These are phyloP conservation scores for Penicillium turbatum DNA, from an alignment of 495 filamentous ascomycete species.

Conservation along the genomic window DNA sequence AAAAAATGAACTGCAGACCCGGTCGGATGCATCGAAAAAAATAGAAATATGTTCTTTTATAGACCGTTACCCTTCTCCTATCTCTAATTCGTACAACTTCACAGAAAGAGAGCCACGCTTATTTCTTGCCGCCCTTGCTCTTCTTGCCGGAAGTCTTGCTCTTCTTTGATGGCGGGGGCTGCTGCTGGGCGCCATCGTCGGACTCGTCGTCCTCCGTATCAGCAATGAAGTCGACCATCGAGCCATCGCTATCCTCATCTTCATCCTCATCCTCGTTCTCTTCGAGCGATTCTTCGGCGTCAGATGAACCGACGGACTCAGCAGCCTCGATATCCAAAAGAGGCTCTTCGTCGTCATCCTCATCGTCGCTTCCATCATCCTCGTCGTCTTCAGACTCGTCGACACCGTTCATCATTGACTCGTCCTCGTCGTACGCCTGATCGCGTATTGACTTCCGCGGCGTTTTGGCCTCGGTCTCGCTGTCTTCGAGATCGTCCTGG, in stretches of 20 bases:
- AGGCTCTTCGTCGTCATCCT: conserved; percentile 36
- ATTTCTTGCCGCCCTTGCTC: conserved; percentile 34
- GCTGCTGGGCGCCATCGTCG: conserved; percentile 31
- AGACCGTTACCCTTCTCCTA: conserved; percentile 11
- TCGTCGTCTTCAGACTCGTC: conserved; percentile 41
- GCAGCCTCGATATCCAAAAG: conserved; percentile 46
- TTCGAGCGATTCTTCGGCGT: conserved; percentile 44
- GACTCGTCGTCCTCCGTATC: conserved; percentile 44
- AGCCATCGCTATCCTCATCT: conserved; percentile 41
- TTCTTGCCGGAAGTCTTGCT: conserved; percentile 29
- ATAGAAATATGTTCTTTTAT: conserved; percentile 13
- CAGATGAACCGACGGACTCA: conserved; percentile 44
- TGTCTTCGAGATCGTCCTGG: conserved; percentile 50
- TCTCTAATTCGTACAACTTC: conserved; percentile 19
- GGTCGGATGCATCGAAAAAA: conserved; percentile 12
- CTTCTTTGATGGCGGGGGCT: conserved; percentile 40
- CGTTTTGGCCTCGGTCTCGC: conserved; percentile 34
- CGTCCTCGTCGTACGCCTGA: conserved; percentile 39
- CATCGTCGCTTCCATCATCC: conserved; percentile 37
- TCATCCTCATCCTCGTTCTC: conserved; percentile 44
- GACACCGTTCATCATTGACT: conserved; percentile 44
- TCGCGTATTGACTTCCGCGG: conserved; percentile 42
- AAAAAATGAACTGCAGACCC: conserved; percentile 7
- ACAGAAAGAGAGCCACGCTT: conserved; percentile 6
- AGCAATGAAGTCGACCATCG: conserved; percentile 45